Conservation (phyloP, 768 basidiomycete species). For the Amanita rubescens region DNA sequence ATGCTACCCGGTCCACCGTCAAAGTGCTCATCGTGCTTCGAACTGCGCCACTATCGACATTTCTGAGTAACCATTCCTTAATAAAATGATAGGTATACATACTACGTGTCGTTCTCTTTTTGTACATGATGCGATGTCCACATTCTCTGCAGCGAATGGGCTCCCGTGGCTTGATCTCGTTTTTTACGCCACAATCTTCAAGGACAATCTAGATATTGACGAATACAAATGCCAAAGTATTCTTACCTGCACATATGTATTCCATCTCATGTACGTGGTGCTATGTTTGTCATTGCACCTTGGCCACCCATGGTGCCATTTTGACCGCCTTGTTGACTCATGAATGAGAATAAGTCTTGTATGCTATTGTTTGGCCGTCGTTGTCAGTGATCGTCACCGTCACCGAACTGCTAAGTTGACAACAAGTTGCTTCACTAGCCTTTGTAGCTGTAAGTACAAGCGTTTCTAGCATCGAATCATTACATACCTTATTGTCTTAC, state of each 20-base stretch:
- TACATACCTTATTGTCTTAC: too few relatives aligned
- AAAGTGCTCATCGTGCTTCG: slow-evolving; percentile 69
- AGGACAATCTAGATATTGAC: slow-evolving; percentile 9
- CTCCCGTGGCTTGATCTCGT: slow-evolving; percentile 85
- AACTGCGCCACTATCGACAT: slow-evolving; percentile 63
- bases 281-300: slow-evolving; percentile 22
- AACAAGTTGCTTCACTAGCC: not conserved
- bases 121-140: slow-evolving; percentile 98
- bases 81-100: slow-evolving; percentile 22
- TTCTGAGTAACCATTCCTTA: not conserved
- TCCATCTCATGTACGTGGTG: slow-evolving; percentile 62
- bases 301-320: slow-evolving; percentile 16
- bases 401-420: not conserved
- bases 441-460: not conserved
- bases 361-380: slow-evolving; percentile 12
- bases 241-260: slow-evolving; percentile 78
- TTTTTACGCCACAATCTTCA: slow-evolving; percentile 86
- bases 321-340: slow-evolving; percentile 29
- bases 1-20: not conserved
- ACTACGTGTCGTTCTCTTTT: slow-evolving; percentile 94
- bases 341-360: slow-evolving; percentile 16
- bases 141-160: slow-evolving; percentile 95
- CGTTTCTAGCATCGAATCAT: not conserved
- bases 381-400: not conserved
- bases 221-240: not conserved